Base-by-base conservation (phyloP, 805 yeast genomes). In the Myxozyma lipomycoides region DNA sequence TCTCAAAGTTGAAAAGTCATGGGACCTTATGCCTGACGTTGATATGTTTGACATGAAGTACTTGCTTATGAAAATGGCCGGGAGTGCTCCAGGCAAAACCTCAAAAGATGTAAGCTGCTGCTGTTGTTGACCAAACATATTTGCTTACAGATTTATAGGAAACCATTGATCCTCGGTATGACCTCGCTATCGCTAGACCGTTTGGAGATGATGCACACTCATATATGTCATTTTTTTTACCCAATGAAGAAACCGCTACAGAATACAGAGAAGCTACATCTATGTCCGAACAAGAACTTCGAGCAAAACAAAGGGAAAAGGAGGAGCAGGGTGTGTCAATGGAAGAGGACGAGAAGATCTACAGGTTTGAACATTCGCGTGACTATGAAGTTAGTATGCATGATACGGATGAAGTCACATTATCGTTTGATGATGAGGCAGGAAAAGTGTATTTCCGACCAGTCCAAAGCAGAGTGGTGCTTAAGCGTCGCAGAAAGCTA, bases 1-100 rank as follows among this genome's bases (percentile, higher is more conserved):
- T 49, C 69, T 88, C 45, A 81, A 76, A 48, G 95, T 96, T 0
- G 89, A 83, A 19, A 76, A 75, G 52, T 75, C 88, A 1, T 86
- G 89, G 87, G 83, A 84, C 23, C 71, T 93, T 24, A 71, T 90
- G 55, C 98, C 98, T 5, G 97, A 93, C 67, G 81, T 93, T 7
- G 82, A 91, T n/a, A 78, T 86, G 76, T 75, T 88, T 77, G 98
- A 93, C 68, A 82, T 86, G 60, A 78, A 76, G 46, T 88, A 77
- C 62, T 71, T 79, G 61, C 74, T 81, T 28, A 70, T 87, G 39
- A 85, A 83, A 65, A 78, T 86, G 60, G 63, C 74, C 3, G 82
- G 82, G 3, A 73, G 80, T 9, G 52, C 76, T 46, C 58, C 70
- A 64, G 59, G 70, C 54, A 42, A 48, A 51, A 54, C 51, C 56